Evolutionary conservation across 1,284 basidiomycete species (phyloP).

Genomic region (Coniophora puteana): DNA sequence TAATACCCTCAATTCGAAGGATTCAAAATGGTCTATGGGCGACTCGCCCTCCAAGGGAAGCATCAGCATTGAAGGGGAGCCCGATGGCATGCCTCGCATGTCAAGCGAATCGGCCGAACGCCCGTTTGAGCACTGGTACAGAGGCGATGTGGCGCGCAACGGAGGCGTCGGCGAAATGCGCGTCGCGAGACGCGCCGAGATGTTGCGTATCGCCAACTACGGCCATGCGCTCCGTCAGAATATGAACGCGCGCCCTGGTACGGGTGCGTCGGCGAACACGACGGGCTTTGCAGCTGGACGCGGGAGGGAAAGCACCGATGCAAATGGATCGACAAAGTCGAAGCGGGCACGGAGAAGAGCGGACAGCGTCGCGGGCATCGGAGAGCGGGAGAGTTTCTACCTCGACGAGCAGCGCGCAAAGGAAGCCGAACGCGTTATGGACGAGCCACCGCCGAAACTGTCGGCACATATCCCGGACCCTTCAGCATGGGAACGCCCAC

Average conservation of each 20-base stretch:
- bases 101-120: conserved; percentile 75
- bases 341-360: conserved; percentile 44
- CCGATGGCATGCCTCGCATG: conserved; percentile 31
- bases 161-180: conserved; percentile 76
- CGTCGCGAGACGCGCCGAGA: conserved; percentile 66
- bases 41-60: conserved; percentile 21
- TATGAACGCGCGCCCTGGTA: conserved; percentile 15
- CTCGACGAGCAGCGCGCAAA: conserved; percentile 55
- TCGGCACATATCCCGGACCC: too few relatives aligned
- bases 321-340: conserved; percentile 21
- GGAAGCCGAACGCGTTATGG: conserved; percentile 51
- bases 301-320: too few relatives aligned
- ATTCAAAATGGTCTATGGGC: too few relatives aligned
- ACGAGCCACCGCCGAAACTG: conserved; percentile 67
- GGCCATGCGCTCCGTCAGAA: conserved; percentile 48
- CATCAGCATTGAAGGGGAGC: conserved; percentile 1
- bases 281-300: conserved; percentile 6
- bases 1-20: conserved; percentile 24
- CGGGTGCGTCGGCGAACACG: conserved; percentile 19
- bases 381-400: conserved; percentile 57
- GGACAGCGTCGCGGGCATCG: conserved; percentile 50
- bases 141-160: conserved; percentile 73
- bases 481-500: too few relatives aligned
- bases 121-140: conserved; percentile 81
- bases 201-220: conserved; percentile 80